These are phyloP conservation scores for Trichophyton schoenleinii DNA, from an alignment of 2,329 filamentous ascomycete genomes.

Conservation along the genomic window DNA sequence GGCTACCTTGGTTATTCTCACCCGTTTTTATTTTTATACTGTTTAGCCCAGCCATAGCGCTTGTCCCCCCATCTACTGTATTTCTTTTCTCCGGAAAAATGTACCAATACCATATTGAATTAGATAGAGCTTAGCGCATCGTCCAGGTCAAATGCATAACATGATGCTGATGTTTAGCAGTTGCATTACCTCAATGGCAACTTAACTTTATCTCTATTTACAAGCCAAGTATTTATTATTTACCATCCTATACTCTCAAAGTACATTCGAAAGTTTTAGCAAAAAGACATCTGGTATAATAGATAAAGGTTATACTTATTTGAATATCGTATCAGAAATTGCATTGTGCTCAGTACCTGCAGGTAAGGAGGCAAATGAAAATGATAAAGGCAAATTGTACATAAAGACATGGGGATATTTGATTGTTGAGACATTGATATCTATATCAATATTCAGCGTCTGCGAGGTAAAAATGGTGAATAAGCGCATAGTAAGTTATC, in stretches of 20 bases:
- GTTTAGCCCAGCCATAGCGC: neutral
- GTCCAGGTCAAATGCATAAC: neutral
- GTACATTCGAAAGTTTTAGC: too few species aligned
- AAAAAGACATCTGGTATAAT: neutral
- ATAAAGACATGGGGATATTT: neutral
- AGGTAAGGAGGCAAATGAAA: neutral
- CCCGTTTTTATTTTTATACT: neutral
- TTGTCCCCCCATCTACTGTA: neutral
- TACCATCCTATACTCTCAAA: too few species aligned
- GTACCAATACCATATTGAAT: neutral
- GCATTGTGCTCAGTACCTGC: neutral
- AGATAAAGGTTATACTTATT: neutral
- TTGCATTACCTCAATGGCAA: too few species aligned
- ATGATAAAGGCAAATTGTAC: neutral
- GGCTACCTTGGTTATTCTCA: neutral
- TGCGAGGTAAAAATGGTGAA: neutral
- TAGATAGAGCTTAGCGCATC: neutral
- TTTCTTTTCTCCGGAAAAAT: neutral
- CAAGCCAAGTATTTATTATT: too few species aligned
- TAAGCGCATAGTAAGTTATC: neutral
- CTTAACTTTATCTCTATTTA: too few species aligned
- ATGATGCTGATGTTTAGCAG: too few species aligned
- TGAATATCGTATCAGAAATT: neutral
- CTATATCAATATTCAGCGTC: neutral
- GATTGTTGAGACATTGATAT: neutral